Percentiles rank a stretch among this genome's conserved stretches.
Conservation (phyloP, 2,329 filamentous ascomycete genomes). For the Colletotrichum limetticola region DNA sequence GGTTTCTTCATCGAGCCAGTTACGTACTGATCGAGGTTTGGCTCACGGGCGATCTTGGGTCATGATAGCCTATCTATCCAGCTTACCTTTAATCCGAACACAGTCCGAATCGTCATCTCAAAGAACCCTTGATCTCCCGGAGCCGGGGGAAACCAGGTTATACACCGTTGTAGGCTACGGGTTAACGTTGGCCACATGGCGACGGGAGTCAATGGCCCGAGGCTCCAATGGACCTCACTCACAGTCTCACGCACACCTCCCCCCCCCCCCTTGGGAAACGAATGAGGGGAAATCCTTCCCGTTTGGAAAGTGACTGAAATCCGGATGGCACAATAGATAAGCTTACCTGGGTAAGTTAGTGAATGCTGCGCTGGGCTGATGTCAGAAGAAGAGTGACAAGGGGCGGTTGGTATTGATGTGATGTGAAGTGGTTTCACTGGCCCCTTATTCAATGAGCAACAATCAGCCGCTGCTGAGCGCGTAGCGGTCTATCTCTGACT, state of each 20-base stretch:
- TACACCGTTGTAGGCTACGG: not conserved
- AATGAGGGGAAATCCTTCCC: not conserved
- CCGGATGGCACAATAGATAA: not conserved
- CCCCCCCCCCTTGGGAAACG: too few relatives aligned
- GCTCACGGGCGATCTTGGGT: not conserved
- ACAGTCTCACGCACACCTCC: too few relatives aligned
- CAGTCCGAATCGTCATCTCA: too few relatives aligned
- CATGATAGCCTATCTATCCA: not conserved
- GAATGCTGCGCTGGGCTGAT: slow-evolving; percentile 10
- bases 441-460: not conserved
- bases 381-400: not conserved
- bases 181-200: not conserved
- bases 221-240: not conserved
- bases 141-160: too few relatives aligned
- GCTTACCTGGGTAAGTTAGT: not conserved
- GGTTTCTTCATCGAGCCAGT: too few relatives aligned
- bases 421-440: not conserved
- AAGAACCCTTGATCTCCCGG: too few relatives aligned
- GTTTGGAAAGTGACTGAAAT: not conserved
- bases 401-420: not conserved
- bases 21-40: not conserved
- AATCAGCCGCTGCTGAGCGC: not conserved
- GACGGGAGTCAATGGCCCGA: not conserved
- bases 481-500: not conserved
- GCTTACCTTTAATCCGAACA: not conserved